Conservation (phyloP, 495 filamentous ascomycete species). For the Penicillium paradoxum region DNA sequence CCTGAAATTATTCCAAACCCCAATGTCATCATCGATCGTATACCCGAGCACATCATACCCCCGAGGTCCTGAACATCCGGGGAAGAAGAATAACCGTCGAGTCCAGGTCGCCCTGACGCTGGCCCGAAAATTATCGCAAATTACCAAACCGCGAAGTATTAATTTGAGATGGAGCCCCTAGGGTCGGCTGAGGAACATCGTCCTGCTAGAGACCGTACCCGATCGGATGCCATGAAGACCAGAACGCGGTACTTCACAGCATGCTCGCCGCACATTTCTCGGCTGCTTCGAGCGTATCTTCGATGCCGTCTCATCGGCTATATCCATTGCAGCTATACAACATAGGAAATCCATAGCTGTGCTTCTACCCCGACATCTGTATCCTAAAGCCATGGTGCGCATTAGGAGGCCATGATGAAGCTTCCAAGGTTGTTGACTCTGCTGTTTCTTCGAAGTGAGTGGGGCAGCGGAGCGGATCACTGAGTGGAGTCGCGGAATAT, state of each 20-base stretch:
- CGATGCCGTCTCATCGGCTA: not conserved
- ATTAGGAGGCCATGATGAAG: too few relatives aligned
- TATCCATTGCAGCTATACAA: constrained; percentile 4
- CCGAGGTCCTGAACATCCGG: not conserved
- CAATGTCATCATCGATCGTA: not conserved
- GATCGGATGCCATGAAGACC: constrained; percentile 18
- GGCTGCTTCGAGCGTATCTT: constrained; percentile 11
- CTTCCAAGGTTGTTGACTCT: too few relatives aligned
- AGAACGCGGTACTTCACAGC: constrained; percentile 13
- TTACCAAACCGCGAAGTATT: not conserved
- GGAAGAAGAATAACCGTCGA: not conserved
- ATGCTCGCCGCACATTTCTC: constrained; percentile 17
- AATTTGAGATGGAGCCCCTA: constrained; percentile 10
- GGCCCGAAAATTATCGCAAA: constrained; percentile 4
- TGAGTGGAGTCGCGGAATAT: too few relatives aligned
- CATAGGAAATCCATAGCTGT: too few relatives aligned
- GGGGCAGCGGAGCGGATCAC: too few relatives aligned
- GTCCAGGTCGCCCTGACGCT: not conserved
- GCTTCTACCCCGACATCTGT: too few relatives aligned
- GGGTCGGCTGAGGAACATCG: constrained; percentile 10
- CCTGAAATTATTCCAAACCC: not conserved
- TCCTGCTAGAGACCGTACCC: constrained; percentile 14
- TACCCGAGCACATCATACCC: not conserved
- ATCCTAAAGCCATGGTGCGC: too few relatives aligned
- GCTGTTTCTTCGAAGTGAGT: too few relatives aligned